Evolutionary conservation across 352 stramenopile genomes (phyloP).

Genomic region (Globisporangium apiculatum): DNA sequence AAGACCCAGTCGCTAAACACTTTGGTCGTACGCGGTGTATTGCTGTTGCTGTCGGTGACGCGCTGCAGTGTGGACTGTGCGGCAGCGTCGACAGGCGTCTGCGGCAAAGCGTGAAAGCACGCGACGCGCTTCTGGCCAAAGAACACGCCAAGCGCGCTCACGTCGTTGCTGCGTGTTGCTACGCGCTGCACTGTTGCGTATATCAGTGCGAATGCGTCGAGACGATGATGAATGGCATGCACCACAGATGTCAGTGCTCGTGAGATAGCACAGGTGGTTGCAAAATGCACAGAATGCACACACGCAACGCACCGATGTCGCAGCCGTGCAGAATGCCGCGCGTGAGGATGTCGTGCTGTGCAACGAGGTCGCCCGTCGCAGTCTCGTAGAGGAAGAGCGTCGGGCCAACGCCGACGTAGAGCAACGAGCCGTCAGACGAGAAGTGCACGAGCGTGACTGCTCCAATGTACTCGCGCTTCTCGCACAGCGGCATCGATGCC

Average conservation of each 20-base stretch:
- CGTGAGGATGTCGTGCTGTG: slow-evolving; percentile 34
- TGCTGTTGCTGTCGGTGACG: slow-evolving; percentile 19
- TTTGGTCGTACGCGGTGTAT: slow-evolving; percentile 17
- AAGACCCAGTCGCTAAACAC: slow-evolving; percentile 83
- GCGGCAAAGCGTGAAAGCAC: slow-evolving; percentile 42
- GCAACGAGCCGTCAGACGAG: slow-evolving; percentile 50
- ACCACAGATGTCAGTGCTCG: background rate
- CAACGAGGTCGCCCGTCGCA: slow-evolving; percentile 33
- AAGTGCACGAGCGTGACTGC: slow-evolving; percentile 81
- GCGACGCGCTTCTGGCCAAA: slow-evolving; percentile 78
- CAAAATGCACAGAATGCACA: background rate
- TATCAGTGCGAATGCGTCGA: no score
- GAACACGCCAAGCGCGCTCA: slow-evolving; percentile 29
- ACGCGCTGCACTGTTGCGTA: background rate
- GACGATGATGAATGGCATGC: background rate
- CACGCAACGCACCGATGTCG: slow-evolving; percentile 29
- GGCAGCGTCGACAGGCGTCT: slow-evolving; percentile 20
- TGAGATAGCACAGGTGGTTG: no score
- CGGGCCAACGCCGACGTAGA: slow-evolving; percentile 67
- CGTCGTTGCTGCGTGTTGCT: background rate
- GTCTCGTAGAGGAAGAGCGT: slow-evolving; percentile 64
- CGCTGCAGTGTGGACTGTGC: slow-evolving; percentile 15
- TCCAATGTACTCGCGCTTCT: slow-evolving; percentile 72
- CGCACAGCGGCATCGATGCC: slow-evolving; percentile 11
- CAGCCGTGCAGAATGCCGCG: slow-evolving; percentile 72